Evolutionary conservation across 148 eudicot genomes (phyloP), one percentile per base, ranked within the genome.

Genomic region (Rhododendron simsii): DNA sequence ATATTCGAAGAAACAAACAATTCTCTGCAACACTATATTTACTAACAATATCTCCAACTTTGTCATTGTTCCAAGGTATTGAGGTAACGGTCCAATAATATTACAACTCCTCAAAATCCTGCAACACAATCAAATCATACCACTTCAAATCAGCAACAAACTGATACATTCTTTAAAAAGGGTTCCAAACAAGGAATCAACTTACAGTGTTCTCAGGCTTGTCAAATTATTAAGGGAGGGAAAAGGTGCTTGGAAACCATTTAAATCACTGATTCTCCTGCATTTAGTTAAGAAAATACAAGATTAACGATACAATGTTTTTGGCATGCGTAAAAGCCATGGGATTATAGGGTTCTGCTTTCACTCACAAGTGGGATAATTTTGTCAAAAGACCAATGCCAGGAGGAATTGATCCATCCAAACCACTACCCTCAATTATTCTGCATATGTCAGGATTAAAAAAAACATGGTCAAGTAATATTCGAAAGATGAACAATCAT

Each of bases 221-320:
- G 5, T 83, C 37, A 41, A 47, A 7, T 33, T 39, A 79, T 47
- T 55, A 8, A 83, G 86, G 23, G 82, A 67, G 20, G 92, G 92
- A 61, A 87, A 87, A 83, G 55, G 3, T 26, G 86, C 35, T 23
- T 44, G 81, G 21, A 48, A 84, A 41, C 86, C 87, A 47, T 61
- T 89, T 73, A 89, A 81, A 63, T 89, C 92, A 63, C 92, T 89
- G 39, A 90, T 87, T 86, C 89, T 89, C 88, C 92, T 90, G 86
- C 79, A 59, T 63, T 48, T 50, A 20, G 45, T 37, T 4, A 18
- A 57, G 63, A 57, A 57, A 57, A 18, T 23, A 10, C 2, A 9
- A 33, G 35, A 44, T 45, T 16, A 1, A 5, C n/a, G 6, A 61
- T 63, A 37, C 26, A n/a, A 53, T 16, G 1, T 16, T 18, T 18